These are phyloP conservation scores for Cladophialophora psammophila DNA, from an alignment of 2,329 filamentous ascomycete species.

Conservation along the genomic window DNA sequence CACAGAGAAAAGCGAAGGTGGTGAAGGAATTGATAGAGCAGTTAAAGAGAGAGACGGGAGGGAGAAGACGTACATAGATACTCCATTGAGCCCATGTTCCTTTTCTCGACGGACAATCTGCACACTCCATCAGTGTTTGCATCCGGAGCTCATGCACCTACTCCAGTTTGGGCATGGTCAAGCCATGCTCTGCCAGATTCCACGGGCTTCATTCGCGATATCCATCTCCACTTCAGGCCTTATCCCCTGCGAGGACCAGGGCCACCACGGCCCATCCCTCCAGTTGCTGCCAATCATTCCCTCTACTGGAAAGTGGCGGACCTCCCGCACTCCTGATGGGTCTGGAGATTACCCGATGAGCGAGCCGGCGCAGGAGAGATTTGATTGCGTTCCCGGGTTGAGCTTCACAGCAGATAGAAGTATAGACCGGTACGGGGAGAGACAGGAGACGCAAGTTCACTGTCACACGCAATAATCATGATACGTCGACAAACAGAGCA, in stretches of 20 bases:
- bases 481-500: background rate
- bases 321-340: background rate
- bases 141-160: slow-evolving; percentile 18
- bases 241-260: background rate
- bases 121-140: slow-evolving; percentile 16
- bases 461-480: slow-evolving; percentile 13
- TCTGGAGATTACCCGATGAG: slow-evolving; percentile 8
- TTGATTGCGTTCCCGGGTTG: slow-evolving; percentile 5
- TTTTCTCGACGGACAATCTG: slow-evolving; percentile 22
- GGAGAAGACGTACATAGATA: background rate
- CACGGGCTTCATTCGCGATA: slow-evolving; percentile 15
- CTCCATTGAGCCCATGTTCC: slow-evolving; percentile 7
- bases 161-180: slow-evolving; percentile 16
- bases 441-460: slow-evolving; percentile 1
- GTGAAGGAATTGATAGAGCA: slow-evolving; percentile 12
- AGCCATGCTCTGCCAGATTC: slow-evolving; percentile 9
- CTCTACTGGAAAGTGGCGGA: background rate
- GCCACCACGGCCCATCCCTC: background rate
- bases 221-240: slow-evolving; percentile 5
- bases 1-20: slow-evolving; percentile 24
- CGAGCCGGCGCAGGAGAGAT: background rate
- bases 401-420: background rate
- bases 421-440: background rate
- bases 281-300: slow-evolving; percentile 11
- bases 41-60: slow-evolving; percentile 9